These are phyloP conservation scores for Trametes polyzona DNA, from an alignment of 1,284 basidiomycete genomes.

Conservation along the genomic window DNA sequence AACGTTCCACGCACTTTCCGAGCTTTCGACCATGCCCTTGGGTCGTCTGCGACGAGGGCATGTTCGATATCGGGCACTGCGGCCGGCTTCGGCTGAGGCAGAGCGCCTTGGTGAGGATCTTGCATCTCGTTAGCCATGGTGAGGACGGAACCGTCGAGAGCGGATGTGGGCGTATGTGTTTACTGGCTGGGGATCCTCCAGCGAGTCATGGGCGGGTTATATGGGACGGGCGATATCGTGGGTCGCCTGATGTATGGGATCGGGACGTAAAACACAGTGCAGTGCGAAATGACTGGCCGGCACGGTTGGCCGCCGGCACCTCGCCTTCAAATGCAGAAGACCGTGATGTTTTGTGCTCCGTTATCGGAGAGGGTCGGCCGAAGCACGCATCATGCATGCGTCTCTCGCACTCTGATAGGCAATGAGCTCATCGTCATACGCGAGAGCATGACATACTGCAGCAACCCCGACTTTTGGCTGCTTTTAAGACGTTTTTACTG, in stretches of 20 bases:
- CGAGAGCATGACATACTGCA: no score
- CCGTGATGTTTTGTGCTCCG: background rate
- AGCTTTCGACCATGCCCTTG: conserved; percentile 67
- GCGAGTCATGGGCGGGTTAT: background rate
- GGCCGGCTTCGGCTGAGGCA: background rate
- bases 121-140: conserved; percentile 10
- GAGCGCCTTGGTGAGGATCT: background rate
- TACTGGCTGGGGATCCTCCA: background rate
- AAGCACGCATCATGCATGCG: no score
- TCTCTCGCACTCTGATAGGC: no score
- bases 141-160: background rate
- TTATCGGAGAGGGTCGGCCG: background rate
- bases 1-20: conserved; percentile 57
- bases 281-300: conserved; percentile 1
- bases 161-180: background rate
- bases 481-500: no score
- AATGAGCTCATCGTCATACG: no score
- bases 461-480: no score
- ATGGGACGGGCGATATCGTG: background rate
- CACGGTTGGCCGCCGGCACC: background rate
- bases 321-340: background rate
- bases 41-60: conserved; percentile 74
- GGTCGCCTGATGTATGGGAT: background rate
- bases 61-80: conserved; percentile 61
- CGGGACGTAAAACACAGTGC: background rate